Conservation (phyloP, 148 eudicot genomes). For the Chenopodium berlandieri region DNA sequence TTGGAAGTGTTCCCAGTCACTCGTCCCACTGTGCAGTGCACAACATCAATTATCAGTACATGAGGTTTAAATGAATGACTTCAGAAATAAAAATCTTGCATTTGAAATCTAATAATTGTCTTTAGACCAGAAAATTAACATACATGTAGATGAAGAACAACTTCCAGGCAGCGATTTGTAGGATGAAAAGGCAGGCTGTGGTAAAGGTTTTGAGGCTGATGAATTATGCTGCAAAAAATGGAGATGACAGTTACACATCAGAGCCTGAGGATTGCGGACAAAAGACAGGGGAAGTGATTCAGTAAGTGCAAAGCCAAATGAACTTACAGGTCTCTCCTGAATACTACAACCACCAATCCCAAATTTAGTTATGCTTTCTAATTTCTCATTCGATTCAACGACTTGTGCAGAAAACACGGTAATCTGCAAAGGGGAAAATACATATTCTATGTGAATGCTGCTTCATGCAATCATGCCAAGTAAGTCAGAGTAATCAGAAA, state of each 20-base stretch:
- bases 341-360: neutral
- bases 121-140: neutral
- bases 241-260: neutral
- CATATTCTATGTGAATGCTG: neutral
- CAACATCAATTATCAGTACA: neutral
- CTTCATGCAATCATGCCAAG: neutral
- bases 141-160: conserved; percentile 12
- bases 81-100: neutral
- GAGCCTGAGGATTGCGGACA: neutral
- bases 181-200: neutral
- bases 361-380: neutral
- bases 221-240: conserved; percentile 1
- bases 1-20: neutral
- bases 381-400: conserved; percentile 18
- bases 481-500: neutral
- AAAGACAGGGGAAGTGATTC: neutral
- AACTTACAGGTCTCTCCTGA: conserved; percentile 22
- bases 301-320: neutral
- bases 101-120: neutral
- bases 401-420: conserved; percentile 28
- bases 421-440: conserved; percentile 14
- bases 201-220: neutral
- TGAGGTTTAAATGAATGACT: neutral
- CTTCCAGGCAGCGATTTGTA: conserved; percentile 1
- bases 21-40: conserved; percentile 8